These are phyloP conservation scores for Azolla pinnata DNA, from an alignment of 75 land plant genomes.

Conservation along the genomic window DNA sequence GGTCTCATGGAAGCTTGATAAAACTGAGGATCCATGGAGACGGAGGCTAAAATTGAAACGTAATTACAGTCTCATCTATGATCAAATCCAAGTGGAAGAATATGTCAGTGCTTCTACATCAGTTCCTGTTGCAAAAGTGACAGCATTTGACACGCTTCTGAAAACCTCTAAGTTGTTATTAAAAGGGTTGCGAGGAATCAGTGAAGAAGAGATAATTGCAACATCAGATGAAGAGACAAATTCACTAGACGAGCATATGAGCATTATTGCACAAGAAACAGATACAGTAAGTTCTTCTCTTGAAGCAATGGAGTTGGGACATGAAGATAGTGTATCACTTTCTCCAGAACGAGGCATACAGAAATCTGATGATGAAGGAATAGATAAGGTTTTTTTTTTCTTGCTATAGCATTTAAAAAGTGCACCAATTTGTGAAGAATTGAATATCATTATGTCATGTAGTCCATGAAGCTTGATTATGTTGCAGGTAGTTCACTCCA, in stretches of 20 bases:
- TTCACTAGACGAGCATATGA: neutral
- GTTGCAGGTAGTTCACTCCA: conserved; percentile 57
- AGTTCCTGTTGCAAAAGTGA: neutral
- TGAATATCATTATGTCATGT: no score
- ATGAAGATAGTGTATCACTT: no score
- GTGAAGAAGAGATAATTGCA: conserved; percentile 53
- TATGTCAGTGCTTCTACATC: conserved; percentile 25
- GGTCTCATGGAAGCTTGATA: conserved; percentile 87
- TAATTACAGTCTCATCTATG: conserved; percentile 74
- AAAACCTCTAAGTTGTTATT: conserved; percentile 61
- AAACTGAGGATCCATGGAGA: conserved; percentile 80
- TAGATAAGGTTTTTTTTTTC: no score
- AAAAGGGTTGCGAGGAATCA: conserved; percentile 66
- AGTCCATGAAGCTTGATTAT: no score
- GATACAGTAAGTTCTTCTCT: no score
- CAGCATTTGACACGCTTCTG: neutral
- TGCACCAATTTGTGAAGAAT: no score
- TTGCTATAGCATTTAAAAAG: no score
- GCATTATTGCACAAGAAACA: no score
- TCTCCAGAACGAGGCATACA: no score
- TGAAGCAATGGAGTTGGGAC: no score
- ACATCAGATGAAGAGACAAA: conserved; percentile 18
- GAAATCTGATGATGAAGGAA: no score
- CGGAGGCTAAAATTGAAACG: conserved; percentile 67
- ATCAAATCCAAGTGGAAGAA: conserved; percentile 15